A percentile compares a stretch with the other conserved stretches of the same genome.
phyloP scores from a whole-genome alignment of 2,329 filamentous ascomycete species.

The Xylaria sp. region DNA sequence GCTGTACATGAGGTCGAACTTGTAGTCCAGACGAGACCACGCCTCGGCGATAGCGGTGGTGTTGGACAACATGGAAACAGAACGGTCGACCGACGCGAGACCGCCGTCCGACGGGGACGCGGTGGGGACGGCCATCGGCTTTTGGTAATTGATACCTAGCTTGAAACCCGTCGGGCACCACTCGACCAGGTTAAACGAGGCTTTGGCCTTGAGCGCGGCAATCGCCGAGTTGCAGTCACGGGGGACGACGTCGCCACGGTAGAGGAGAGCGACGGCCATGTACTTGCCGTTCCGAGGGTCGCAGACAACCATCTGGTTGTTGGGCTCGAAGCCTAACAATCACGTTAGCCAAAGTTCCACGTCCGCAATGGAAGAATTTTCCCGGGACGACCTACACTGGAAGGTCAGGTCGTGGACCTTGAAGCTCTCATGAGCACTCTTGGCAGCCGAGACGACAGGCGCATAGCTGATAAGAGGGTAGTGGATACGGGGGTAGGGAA shows the following conservation, averaged over 20 bases:
- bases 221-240: slow-evolving; percentile 71
- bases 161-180: slow-evolving; percentile 79
- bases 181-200: slow-evolving; percentile 73
- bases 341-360: slow-evolving; percentile 15
- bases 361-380: not conserved
- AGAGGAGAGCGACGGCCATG: slow-evolving; percentile 73
- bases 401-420: slow-evolving; percentile 78
- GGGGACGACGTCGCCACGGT: slow-evolving; percentile 72
- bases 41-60: slow-evolving; percentile 75
- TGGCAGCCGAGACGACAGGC: slow-evolving; percentile 70
- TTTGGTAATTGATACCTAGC: slow-evolving; percentile 76
- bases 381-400: slow-evolving; percentile 59
- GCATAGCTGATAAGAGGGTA: slow-evolving; percentile 75
- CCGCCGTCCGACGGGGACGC: slow-evolving; percentile 57
- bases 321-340: slow-evolving; percentile 69
- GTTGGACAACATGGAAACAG: slow-evolving; percentile 74
- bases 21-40: slow-evolving; percentile 72
- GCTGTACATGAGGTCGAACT: slow-evolving; percentile 79
- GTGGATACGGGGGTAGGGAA: slow-evolving; percentile 74
- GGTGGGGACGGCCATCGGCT: slow-evolving; percentile 61
- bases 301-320: slow-evolving; percentile 80
- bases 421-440: slow-evolving; percentile 86
- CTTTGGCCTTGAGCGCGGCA: slow-evolving; percentile 69
- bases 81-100: slow-evolving; percentile 64
- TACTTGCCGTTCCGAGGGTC: slow-evolving; percentile 76